Base-by-base conservation (phyloP, 169 alveolate species). In the Plasmodium vinckei region DNA sequence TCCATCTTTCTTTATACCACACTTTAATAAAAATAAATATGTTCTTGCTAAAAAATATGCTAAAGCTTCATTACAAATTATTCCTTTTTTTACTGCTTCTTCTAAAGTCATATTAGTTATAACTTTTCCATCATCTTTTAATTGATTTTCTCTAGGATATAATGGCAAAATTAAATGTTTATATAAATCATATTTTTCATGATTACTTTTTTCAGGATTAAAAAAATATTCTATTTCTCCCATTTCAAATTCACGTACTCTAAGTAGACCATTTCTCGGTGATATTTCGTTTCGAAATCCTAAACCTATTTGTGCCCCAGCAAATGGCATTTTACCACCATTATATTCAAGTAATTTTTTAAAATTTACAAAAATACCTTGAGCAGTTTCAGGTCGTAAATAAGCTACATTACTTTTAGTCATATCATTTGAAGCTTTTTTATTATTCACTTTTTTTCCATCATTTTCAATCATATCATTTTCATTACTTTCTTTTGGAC, bases 301-400 rank as follows among this genome's bases (percentile, higher is more conserved):
- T 70, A 97, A 73, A 10, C 99, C 99, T 10, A 98, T 97, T 87
- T 97, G 97, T 1, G 99, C 99, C 0, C 96, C 99, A 44, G 99
- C 99, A 89, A 98, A 98, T 25, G 99, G 99, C 77, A 98, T 94
- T 72, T 97, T 96, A 13, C 97, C 98, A n/a, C 99, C 97, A 87
- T 97, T 98, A 73, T 93, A 96, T 72, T 98, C 99, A 12, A 96
- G 91, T 42, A 97, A 93, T 71, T 98, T 92, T 53, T 92, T 94
- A 94, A 98, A 98, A 91, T 98, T 98, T 21, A 98, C 99, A 92
- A 98, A 98, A 49, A 98, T 98, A 23, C 99, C 99, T 92, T 98
- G 99, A 1, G 99, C 99, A 0, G 99, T 98, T 89, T 98, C 99
- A 2, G 99, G 99, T 44, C 99, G 96, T 59, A 98, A 79, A 87